Base-by-base conservation (phyloP, 305 asterid species). In the Fraxinus nigra region DNA sequence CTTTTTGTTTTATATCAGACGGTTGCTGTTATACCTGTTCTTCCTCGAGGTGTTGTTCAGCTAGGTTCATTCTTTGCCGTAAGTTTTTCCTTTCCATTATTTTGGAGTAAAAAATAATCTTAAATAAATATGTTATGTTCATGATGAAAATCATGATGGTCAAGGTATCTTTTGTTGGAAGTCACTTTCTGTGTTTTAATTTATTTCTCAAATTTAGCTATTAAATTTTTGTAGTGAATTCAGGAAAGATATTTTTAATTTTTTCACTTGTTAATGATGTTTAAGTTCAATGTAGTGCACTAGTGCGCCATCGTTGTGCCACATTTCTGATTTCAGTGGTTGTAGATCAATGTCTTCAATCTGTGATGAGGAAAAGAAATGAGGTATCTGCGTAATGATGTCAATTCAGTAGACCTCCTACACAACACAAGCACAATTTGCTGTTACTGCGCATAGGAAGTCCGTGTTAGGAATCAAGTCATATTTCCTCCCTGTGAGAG, bases 21-120 rank as follows among this genome's bases (percentile, higher is more conserved):
- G 8, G 78, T 92, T 72, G 90, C 94, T 14, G 92, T 89, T 67
- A 82, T 93, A 75, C 98, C 98, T 26, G 93, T 91, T 82, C 94
- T 91, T 84, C 97, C 95, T 63, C 93, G 88, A 75, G 98, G 98
- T 22, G 97, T 92, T 80, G 88, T 93, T 83, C 98, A 92, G 86
- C 89, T 92, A 84, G 94, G 95, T 78, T 93, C 98, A 37, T 72
- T 51, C 87, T 80, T 86, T 81, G 56, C 78, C 4, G 97, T 93
- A 89, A 89, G 95, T 87, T 78, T 13, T n/a, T 70, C 56, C 65
- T 73, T 56, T 85, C 63, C 9, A 30, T 33, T 69, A 32, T 79
- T 74, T 38, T 40, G 37, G 43, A 4, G 34, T 72, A 24, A 77
- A 67, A 51, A 35, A 1, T 20, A 33, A 22, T 70, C 56, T 28